Evolutionary conservation across 805 yeast species (phyloP).

Genomic region (Huiozyma naganishii): DNA sequence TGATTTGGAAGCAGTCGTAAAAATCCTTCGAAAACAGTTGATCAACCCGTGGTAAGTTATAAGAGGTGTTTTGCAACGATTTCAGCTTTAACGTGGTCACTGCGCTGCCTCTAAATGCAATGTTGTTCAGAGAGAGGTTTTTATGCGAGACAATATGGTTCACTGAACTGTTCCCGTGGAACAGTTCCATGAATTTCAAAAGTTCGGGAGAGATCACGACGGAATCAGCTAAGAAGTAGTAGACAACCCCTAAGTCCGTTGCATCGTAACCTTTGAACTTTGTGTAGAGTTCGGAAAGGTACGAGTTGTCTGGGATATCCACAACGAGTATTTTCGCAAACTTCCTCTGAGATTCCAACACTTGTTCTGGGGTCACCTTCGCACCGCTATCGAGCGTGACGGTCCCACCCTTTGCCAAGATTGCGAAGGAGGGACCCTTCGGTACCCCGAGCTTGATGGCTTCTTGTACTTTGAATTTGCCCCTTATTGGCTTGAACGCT

Average conservation of each 20-base stretch:
- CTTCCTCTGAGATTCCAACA: conserved; percentile 47
- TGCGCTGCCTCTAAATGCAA: conserved; percentile 49
- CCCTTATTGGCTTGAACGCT: conserved; percentile 56
- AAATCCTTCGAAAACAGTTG: conserved; percentile 23
- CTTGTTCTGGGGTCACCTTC: conserved; percentile 55
- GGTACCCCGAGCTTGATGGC: conserved; percentile 65
- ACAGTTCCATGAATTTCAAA: conserved; percentile 39
- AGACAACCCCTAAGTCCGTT: conserved; percentile 41
- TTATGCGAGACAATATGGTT: conserved; percentile 70
- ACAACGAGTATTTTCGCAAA: conserved; percentile 55
- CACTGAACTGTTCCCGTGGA: conserved; percentile 32
- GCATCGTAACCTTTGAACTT: conserved; percentile 18
- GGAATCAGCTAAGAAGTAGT: conserved; percentile 65
- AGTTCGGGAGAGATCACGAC: conserved; percentile 38
- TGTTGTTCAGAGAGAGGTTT: conserved; percentile 45
- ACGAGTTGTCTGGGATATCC: conserved; percentile 55
- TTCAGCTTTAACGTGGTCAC: conserved; percentile 45
- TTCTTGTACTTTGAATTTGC: conserved; percentile 56
- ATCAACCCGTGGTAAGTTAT: conserved; percentile 30
- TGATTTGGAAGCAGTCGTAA: conserved; percentile 22
- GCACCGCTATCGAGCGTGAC: conserved; percentile 52
- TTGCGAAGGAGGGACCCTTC: conserved; percentile 47
- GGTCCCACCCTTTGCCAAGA: conserved; percentile 47
- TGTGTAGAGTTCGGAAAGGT: conserved; percentile 30
- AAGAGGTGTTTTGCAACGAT: conserved; percentile 35